Conservation (phyloP, 495 filamentous ascomycete genomes). For the Xylaria scruposa region DNA sequence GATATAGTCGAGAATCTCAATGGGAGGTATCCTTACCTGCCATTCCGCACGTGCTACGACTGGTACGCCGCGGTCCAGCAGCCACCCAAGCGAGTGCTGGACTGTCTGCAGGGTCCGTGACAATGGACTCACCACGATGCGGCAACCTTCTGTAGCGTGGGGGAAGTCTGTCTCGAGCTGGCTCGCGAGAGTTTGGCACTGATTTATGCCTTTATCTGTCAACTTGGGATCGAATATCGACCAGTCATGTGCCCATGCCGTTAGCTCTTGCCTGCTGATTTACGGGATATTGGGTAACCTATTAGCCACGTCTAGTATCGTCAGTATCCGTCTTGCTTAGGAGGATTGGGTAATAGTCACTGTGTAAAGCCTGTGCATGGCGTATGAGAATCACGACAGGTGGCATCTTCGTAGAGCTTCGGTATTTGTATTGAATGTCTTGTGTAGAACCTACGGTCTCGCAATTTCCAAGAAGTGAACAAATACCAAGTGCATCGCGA, state of each 20-base stretch:
- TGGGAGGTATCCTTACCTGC: constrained; percentile 45
- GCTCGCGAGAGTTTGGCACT: constrained; percentile 33
- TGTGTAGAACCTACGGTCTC: background rate
- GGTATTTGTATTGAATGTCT: background rate
- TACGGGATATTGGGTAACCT: constrained; percentile 29
- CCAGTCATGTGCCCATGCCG: constrained; percentile 39
- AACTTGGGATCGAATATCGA: constrained; percentile 36
- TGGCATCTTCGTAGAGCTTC: constrained; percentile 40
- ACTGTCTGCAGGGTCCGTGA: constrained; percentile 58
- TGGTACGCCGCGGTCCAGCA: constrained; percentile 50
- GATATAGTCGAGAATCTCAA: constrained; percentile 11
- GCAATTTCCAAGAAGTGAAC: background rate
- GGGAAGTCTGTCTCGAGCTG: constrained; percentile 37
- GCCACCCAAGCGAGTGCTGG: constrained; percentile 49
- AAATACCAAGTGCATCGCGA: background rate
- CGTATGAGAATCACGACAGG: constrained; percentile 56
- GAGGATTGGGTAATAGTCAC: constrained; percentile 34
- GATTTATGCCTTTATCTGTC: constrained; percentile 35
- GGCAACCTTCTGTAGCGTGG: constrained; percentile 49
- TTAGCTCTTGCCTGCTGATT: constrained; percentile 27
- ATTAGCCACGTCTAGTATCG: constrained; percentile 34
- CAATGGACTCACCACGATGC: constrained; percentile 58
- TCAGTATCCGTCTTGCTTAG: constrained; percentile 24
- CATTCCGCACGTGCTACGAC: constrained; percentile 55
- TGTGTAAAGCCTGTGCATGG: constrained; percentile 57